Evolutionary conservation across 495 filamentous ascomycete species (phyloP).

Genomic region (Penicillium soppii): DNA sequence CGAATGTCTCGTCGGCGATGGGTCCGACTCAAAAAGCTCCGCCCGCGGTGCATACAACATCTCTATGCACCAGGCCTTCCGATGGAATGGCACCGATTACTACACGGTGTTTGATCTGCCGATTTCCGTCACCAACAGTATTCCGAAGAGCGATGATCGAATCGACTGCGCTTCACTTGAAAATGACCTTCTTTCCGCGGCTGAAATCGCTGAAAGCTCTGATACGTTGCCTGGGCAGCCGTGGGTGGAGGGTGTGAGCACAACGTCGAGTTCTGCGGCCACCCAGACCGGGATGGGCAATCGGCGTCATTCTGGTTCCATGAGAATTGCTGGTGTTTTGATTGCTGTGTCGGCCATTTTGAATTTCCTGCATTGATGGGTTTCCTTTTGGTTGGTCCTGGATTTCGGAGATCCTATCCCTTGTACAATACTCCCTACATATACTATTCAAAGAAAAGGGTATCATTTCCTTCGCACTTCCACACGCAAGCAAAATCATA

Average conservation of each 20-base stretch:
- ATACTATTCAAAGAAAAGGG: no score
- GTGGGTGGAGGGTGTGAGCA: slow-evolving; percentile 13
- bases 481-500: not conserved
- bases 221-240: slow-evolving; percentile 20
- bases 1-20: slow-evolving; percentile 60
- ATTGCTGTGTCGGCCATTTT: slow-evolving; percentile 7
- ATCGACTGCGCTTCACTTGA: slow-evolving; percentile 18
- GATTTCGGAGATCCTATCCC: not conserved
- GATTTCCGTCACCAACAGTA: slow-evolving; percentile 65
- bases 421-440: slow-evolving; percentile 3
- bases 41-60: slow-evolving; percentile 52
- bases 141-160: slow-evolving; percentile 27
- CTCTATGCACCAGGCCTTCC: slow-evolving; percentile 66
- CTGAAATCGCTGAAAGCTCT: slow-evolving; percentile 15
- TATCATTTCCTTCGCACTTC: not conserved
- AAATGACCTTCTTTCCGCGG: slow-evolving; percentile 14
- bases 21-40: slow-evolving; percentile 25
- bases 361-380: not conserved
- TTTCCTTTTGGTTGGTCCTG: not conserved
- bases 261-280: slow-evolving; percentile 4
- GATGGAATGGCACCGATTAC: slow-evolving; percentile 57
- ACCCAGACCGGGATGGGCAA: slow-evolving; percentile 1
- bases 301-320: not conserved
- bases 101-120: slow-evolving; percentile 71
- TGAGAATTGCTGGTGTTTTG: slow-evolving; percentile 4